Evolutionary conservation across 306 rosid species (phyloP).

Genomic region (Dalbergia oliveri): DNA sequence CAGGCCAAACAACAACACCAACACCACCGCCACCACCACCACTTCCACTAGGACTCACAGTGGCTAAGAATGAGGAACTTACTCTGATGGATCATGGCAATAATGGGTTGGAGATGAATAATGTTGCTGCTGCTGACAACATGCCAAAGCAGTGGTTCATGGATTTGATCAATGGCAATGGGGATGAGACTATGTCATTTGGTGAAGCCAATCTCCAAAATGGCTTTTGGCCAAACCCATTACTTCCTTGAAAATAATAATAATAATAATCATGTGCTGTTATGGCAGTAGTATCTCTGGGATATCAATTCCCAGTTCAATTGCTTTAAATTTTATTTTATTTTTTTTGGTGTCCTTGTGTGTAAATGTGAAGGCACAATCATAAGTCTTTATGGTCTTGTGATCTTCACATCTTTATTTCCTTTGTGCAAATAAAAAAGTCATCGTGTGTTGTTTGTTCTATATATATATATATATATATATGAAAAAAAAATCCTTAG

Average conservation of each 20-base stretch:
- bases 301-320: neutral
- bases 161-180: constrained; percentile 22
- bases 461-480: no score
- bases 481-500: neutral
- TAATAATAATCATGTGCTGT: neutral
- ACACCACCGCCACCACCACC: neutral
- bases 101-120: neutral
- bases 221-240: constrained; percentile 34
- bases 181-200: constrained; percentile 26
- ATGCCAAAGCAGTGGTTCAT: constrained; percentile 14
- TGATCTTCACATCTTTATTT: neutral
- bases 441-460: neutral
- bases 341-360: neutral
- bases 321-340: neutral
- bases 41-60: neutral
- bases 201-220: constrained; percentile 23
- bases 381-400: neutral
- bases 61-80: neutral
- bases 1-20: neutral
- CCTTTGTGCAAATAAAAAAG: neutral
- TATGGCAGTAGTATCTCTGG: neutral
- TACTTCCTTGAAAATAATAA: constrained; percentile 30
- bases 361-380: constrained; percentile 3
- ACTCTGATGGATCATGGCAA: neutral
- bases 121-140: neutral